Evolutionary conservation across 1,284 basidiomycete species (phyloP), one percentile per base, ranked within the genome.

Genomic region (Leccinum griseonigrum): DNA sequence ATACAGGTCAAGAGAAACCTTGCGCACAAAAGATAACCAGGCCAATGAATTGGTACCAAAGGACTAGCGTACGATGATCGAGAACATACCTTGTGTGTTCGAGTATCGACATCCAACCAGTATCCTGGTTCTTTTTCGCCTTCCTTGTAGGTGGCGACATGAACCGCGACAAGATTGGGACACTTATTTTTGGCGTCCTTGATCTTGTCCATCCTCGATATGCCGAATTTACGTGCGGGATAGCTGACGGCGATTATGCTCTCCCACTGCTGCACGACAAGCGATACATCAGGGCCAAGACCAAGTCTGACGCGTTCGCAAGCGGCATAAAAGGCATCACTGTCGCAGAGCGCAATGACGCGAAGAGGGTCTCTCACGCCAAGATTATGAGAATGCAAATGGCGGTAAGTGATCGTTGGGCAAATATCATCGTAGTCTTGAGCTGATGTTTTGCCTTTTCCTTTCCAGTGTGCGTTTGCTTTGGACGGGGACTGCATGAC

Each of bases 1-100:
- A 75, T 99, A 99, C 62, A 93, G 87, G 74, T 99, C 97, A 54
- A 99, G 82, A 18, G 95, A 97, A 50, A 98, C 93, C 92, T 94
- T 67, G 28, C 8, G 43, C 14, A 43, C n/a, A 18, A 53, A 34
- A 59, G 66, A 64, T 65, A 60, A 18, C 63, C 61, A 55, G 11
- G 29, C 10, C 34, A 28, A 61, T 14, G 51, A 38, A 46, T 50
- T 14, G 34, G n/a, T 26, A 56, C 18, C 31, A 38, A 57, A 38
- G 43, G 22, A 28, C n/a, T 26, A 36, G n/a, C 16, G n/a, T n/a
- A 32, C 14, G 9, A 52, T 36, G 9, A 14, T 34, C 36, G 29
- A 0, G 16, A 58, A 62, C 78, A n/a, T 60, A 94, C 95, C 83
- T 99, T 98, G 79, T 99, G 96, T 10, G 94, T 97, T 62, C 83